Evolutionary conservation across 2,329 filamentous ascomycete genomes (phyloP).

Genomic region (Tolypocladium amazonense): DNA sequence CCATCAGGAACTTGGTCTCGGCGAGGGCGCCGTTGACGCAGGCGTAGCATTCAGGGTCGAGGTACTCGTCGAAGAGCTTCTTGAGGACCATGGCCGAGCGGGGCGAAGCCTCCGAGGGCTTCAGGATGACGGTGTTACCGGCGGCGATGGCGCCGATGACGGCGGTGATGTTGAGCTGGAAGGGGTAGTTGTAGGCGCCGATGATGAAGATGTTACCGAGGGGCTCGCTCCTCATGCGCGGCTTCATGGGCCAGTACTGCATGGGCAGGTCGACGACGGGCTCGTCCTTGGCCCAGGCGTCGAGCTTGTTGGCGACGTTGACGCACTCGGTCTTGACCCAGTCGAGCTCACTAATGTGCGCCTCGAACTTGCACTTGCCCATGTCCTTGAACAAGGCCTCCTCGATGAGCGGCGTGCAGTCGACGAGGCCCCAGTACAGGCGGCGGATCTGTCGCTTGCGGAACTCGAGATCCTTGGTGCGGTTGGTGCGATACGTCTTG

Average conservation of each 20-base stretch:
- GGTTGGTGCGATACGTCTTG: constrained; percentile 63
- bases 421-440: constrained; percentile 86
- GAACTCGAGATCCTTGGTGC: constrained; percentile 74
- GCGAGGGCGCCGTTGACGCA: constrained; percentile 72
- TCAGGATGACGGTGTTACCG: constrained; percentile 81
- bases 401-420: constrained; percentile 61
- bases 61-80: constrained; percentile 62
- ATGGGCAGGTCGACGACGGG: constrained; percentile 58
- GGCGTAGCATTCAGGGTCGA: constrained; percentile 68
- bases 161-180: constrained; percentile 69
- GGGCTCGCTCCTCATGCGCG: constrained; percentile 78
- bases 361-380: constrained; percentile 66
- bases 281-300: constrained; percentile 78
- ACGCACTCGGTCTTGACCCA: constrained; percentile 76
- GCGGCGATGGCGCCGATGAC: constrained; percentile 84
- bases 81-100: constrained; percentile 68
- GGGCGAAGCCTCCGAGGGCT: constrained; percentile 79
- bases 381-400: constrained; percentile 72
- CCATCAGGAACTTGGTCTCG: constrained; percentile 71
- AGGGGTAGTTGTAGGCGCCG: constrained; percentile 88
- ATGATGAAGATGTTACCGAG: constrained; percentile 77
- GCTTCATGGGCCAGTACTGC: constrained; percentile 56
- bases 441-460: constrained; percentile 79
- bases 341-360: constrained; percentile 61
- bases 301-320: constrained; percentile 65